Conservation (phyloP, 2,329 filamentous ascomycete genomes). For the Clarireedia hainanense region DNA sequence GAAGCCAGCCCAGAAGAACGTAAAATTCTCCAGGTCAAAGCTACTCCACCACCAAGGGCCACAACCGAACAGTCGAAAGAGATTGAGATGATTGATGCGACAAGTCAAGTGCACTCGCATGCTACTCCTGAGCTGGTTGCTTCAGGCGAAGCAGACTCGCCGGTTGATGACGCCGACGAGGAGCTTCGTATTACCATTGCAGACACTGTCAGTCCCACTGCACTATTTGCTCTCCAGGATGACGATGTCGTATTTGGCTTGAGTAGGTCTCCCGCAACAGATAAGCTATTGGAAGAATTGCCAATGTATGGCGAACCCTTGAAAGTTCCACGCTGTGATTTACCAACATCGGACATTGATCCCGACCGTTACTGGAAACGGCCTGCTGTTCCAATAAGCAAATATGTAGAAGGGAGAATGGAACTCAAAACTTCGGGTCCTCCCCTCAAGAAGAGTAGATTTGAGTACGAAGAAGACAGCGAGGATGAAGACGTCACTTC, state of each 20-base stretch:
- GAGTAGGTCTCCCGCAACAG: constrained; percentile 63
- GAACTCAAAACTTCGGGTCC: constrained; percentile 58
- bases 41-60: constrained; percentile 36
- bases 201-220: constrained; percentile 57
- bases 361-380: constrained; percentile 67
- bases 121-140: constrained; percentile 61
- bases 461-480: constrained; percentile 68
- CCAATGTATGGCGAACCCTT: constrained; percentile 68
- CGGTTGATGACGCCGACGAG: constrained; percentile 36
- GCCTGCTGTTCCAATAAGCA: constrained; percentile 76
- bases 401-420: constrained; percentile 77
- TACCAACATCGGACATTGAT: constrained; percentile 49
- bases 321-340: constrained; percentile 48
- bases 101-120: constrained; percentile 31
- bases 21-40: constrained; percentile 59
- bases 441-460: constrained; percentile 72
- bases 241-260: constrained; percentile 77
- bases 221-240: constrained; percentile 74
- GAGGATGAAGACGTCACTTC: constrained; percentile 46
- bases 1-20: constrained; percentile 55
- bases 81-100: constrained; percentile 27
- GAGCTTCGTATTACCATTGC: constrained; percentile 25
- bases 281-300: constrained; percentile 71
- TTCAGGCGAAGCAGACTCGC: constrained; percentile 52
- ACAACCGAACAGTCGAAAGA: constrained; percentile 26